phyloP scores from a whole-genome alignment of 305 asterid species.

The Fraxinus velutina region DNA sequence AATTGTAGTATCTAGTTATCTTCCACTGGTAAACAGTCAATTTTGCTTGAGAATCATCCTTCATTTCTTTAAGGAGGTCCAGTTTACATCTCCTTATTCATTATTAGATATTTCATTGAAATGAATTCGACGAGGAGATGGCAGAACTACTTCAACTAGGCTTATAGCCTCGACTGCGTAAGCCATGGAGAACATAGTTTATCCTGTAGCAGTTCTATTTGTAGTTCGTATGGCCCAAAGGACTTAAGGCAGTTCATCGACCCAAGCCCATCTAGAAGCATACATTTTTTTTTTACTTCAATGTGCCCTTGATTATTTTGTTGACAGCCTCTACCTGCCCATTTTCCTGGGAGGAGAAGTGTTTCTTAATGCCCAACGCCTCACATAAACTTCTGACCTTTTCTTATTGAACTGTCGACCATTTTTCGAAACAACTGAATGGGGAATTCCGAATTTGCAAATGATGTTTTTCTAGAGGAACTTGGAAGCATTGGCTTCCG shows the following conservation, averaged over 20 bases:
- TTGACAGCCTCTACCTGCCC: background rate
- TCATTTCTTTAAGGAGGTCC: background rate
- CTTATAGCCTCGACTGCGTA: background rate
- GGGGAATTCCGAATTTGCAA: too few species aligned
- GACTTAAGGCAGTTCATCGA: too few species aligned
- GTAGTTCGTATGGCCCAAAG: background rate
- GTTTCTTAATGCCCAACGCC: too few species aligned
- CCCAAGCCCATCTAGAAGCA: too few species aligned
- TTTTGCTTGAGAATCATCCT: background rate
- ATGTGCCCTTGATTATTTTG: background rate
- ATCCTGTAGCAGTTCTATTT: too few species aligned
- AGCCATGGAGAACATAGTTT: background rate
- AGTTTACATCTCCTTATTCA: background rate
- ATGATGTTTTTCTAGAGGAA: too few species aligned
- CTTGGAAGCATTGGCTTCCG: too few species aligned
- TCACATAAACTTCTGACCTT: too few species aligned
- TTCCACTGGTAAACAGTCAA: background rate
- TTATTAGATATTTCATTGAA: background rate
- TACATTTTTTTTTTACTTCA: too few species aligned
- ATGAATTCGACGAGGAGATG: background rate
- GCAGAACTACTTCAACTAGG: background rate
- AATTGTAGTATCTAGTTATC: background rate
- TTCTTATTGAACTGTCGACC: too few species aligned
- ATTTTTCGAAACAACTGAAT: too few species aligned
- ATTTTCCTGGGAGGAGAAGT: too few species aligned